Evolutionary conservation across 2,329 filamentous ascomycete genomes (phyloP).

Genomic region (Penicillium sclerotiorum): DNA sequence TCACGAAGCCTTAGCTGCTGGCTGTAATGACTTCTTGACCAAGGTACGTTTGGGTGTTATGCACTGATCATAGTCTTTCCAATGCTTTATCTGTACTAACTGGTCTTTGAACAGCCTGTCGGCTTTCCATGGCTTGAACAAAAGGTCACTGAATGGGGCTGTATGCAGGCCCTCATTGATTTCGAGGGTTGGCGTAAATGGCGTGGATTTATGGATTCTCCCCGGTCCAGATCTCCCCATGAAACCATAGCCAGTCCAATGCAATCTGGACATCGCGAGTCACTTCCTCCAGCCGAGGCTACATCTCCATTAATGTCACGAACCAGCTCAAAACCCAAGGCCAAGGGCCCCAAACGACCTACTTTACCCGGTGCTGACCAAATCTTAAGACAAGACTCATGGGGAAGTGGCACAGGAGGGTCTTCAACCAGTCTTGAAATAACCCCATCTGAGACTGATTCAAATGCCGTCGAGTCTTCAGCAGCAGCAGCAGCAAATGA

Average conservation of each 20-base stretch:
- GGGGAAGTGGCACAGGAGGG: constrained; percentile 31
- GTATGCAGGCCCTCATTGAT: constrained; percentile 98
- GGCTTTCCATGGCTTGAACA: constrained; percentile 97
- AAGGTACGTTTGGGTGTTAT: constrained; percentile 65
- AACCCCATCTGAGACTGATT: constrained; percentile 8
- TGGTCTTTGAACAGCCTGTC: constrained; percentile 70
- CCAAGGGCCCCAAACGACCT: constrained; percentile 15
- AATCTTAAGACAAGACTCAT: constrained; percentile 31
- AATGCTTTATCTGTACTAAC: constrained; percentile 4
- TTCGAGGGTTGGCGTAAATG: constrained; percentile 98
- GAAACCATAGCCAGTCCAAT: constrained; percentile 31
- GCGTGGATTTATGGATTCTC: constrained; percentile 71
- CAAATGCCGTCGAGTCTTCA: background rate
- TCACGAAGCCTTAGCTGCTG: constrained; percentile 90
- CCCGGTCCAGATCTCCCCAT: constrained; percentile 20
- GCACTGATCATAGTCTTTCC: background rate
- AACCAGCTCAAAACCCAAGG: constrained; percentile 12
- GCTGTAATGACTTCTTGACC: constrained; percentile 97
- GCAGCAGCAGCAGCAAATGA: no score
- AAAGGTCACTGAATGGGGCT: constrained; percentile 99
- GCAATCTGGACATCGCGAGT: constrained; percentile 24
- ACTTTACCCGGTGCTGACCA: constrained; percentile 14
- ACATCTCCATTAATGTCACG: constrained; percentile 22
- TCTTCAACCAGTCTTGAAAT: constrained; percentile 26
- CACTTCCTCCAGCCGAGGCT: constrained; percentile 5